Percentiles rank a stretch among this genome's conserved stretches.
Evolutionary conservation across 768 basidiomycete species (phyloP).

Genomic region (Termitomyces sp.): DNA sequence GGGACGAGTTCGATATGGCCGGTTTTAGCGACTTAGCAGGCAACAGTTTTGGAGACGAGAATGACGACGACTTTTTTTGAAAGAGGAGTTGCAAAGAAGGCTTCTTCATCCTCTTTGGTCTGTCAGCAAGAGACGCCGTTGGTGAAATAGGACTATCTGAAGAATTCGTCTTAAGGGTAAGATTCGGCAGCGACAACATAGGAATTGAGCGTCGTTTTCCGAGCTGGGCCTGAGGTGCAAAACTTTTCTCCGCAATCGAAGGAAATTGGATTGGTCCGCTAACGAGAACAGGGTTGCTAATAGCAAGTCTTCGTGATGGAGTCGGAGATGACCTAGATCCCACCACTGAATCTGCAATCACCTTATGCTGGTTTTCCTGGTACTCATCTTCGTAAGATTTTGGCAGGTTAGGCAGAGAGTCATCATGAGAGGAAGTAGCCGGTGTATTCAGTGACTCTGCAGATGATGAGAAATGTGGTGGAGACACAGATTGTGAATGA

Average conservation of each 20-base stretch:
- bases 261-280: conserved; percentile 43
- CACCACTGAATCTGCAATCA: conserved; percentile 21
- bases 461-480: conserved; percentile 52
- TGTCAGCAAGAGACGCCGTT: conserved; percentile 24
- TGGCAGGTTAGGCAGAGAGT: conserved; percentile 33
- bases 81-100: conserved; percentile 69
- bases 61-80: conserved; percentile 54
- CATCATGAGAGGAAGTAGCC: conserved; percentile 46
- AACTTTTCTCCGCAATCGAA: conserved; percentile 20
- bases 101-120: conserved; percentile 46
- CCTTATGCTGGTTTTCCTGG: conserved; percentile 17
- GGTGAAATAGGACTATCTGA: conserved; percentile 24
- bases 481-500: conserved; percentile 23
- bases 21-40: conserved; percentile 21
- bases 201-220: conserved; percentile 36
- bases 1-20: conserved; percentile 25
- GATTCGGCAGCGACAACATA: conserved; percentile 32
- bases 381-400: conserved; percentile 22
- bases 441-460: conserved; percentile 57
- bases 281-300: conserved; percentile 26
- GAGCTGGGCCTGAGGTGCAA: conserved; percentile 11
- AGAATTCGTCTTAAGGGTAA: conserved; percentile 22
- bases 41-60: conserved; percentile 22
- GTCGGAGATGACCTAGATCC: conserved; percentile 19
- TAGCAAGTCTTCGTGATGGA: conserved; percentile 18